Percentiles rank a stretch among this genome's conserved stretches.
Evolutionary conservation across 208 protist genomes (phyloP).

Genomic region (Trypanosoma theileri): DNA sequence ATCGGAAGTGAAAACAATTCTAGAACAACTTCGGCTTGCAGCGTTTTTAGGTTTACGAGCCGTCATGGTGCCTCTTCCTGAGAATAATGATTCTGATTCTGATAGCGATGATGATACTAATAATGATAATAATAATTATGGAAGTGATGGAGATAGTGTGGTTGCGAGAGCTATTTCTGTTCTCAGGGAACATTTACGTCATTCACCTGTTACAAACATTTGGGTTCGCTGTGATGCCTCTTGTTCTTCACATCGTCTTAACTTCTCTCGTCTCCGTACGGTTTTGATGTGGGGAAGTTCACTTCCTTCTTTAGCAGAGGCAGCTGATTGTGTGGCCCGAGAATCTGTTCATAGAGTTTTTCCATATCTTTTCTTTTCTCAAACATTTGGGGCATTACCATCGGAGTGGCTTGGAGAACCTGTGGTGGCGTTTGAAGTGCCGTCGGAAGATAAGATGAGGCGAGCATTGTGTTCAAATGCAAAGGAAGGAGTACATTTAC

Average conservation of each 20-base stretch:
- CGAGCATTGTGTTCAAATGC: conserved; percentile 19
- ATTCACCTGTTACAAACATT: conserved; percentile 32
- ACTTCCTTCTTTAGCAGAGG: conserved; percentile 4
- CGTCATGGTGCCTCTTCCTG: conserved; percentile 70
- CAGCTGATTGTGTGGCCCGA: conserved; percentile 12
- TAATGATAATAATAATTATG: conserved; percentile 1
- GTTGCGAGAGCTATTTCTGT: conserved; percentile 16
- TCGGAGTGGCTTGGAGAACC: conserved; percentile 84
- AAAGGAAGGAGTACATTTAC: not conserved
- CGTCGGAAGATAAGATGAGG: conserved; percentile 31
- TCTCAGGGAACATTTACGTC: conserved; percentile 18
- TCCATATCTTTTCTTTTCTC: conserved; percentile 58
- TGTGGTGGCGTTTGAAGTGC: conserved; percentile 67
- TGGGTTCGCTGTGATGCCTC: conserved; percentile 80
- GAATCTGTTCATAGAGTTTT: conserved; percentile 38
- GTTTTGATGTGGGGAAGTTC: conserved; percentile 56
- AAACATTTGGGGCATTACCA: conserved; percentile 37
- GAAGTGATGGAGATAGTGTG: not conserved
- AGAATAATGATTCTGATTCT: conserved; percentile 9
- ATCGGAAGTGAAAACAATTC: conserved; percentile 25
- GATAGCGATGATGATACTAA: not conserved
- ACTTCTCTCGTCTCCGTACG: conserved; percentile 52
- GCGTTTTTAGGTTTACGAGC: conserved; percentile 67
- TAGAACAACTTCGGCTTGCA: conserved; percentile 65
- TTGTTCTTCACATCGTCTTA: conserved; percentile 40